Base-by-base conservation (phyloP, 441 rosid genomes). In the Cnidoscolus chayamansa region DNA sequence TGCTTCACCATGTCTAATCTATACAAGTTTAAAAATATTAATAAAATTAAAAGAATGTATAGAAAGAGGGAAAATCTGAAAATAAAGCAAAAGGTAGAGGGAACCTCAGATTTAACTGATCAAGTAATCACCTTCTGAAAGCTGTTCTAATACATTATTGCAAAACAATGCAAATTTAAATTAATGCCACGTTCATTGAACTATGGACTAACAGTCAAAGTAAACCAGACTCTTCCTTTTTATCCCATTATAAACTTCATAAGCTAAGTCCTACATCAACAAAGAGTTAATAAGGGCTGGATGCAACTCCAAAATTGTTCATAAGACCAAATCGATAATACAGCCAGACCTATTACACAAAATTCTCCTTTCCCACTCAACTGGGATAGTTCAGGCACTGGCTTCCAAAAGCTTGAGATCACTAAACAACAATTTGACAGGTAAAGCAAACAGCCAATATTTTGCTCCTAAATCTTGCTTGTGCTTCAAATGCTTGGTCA, bases 1-100 rank as follows among this genome's bases (percentile, higher is more conserved):
- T 81, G 97, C 98, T 86, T 95, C 97, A 1, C 98, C 97, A 17
- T 89, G 89, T 81, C 97, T 86, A 82, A 95, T 95, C 98, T 95
- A 81, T 40, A 71, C 1, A 74, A 55, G 54, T 13, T 43, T 59
- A 56, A 17, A 40, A 40, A 40, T 35, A 40, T 40, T 25, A 25
- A 25, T 25, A 25, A 25, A 25, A 25, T 25, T 25, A 25, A 2
- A 35, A 35, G 32, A 16, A 67, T 32, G 20, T 11, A 17, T 55
- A 30, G 20, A 19, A 32, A 9, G 17, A n/a, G 16, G 20, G n/a
- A 35, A 49, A 61, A 72, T 25, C 32, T 62, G 48, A 68, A 31
- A 37, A 76, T 49, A 12, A 48, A 58, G 16, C 32, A 54, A 40
- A 73, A 12, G 7, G 63, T 40, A 53, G 1, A 20, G 17, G 57